A percentile compares a stretch with the other conserved stretches of the same genome.
phyloP scores from a whole-genome alignment of 2,329 filamentous ascomycete species.

The Paraconiothyrium brasiliense region DNA sequence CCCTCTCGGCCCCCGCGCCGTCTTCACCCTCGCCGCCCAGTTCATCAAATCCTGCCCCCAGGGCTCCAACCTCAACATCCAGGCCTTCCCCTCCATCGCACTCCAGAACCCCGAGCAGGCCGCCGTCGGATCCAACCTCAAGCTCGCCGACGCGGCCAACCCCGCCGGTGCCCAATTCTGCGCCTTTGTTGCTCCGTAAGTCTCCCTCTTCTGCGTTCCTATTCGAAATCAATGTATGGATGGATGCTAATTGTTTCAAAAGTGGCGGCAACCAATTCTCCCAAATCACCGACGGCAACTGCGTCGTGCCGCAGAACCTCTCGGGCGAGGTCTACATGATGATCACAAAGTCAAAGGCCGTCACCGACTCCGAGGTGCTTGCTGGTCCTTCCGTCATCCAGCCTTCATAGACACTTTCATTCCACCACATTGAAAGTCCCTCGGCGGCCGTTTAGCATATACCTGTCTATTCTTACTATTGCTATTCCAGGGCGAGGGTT shows the following conservation, averaged over 20 bases:
- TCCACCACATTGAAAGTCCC: neutral
- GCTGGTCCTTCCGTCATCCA: slow-evolving; percentile 60
- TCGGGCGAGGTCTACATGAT: slow-evolving; percentile 73
- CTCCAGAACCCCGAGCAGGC: slow-evolving; percentile 62
- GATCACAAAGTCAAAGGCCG: slow-evolving; percentile 62
- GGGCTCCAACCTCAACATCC: slow-evolving; percentile 69
- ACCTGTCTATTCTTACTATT: slow-evolving; percentile 10
- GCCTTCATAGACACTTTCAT: slow-evolving; percentile 43
- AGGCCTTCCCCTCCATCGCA: slow-evolving; percentile 67
- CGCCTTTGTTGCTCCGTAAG: slow-evolving; percentile 71
- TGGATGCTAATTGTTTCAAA: slow-evolving; percentile 29
- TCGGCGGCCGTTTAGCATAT: slow-evolving; percentile 9
- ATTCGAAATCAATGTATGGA: neutral
- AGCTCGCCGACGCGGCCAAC: slow-evolving; percentile 47
- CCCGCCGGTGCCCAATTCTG: slow-evolving; percentile 65
- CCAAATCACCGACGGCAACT: slow-evolving; percentile 64
- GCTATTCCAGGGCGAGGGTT: slow-evolving; percentile 14
- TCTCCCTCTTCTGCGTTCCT: slow-evolving; percentile 12
- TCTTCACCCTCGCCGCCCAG: slow-evolving; percentile 77
- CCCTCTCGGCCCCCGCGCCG: slow-evolving; percentile 71
- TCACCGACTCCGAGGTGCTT: slow-evolving; percentile 62
- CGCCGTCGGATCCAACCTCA: slow-evolving; percentile 50
- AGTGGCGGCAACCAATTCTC: slow-evolving; percentile 61
- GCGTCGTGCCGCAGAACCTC: slow-evolving; percentile 69
- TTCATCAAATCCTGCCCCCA: slow-evolving; percentile 77